These are phyloP conservation scores for Arctium lappa DNA, from an alignment of 129 eudicot genomes.

Conservation along the genomic window DNA sequence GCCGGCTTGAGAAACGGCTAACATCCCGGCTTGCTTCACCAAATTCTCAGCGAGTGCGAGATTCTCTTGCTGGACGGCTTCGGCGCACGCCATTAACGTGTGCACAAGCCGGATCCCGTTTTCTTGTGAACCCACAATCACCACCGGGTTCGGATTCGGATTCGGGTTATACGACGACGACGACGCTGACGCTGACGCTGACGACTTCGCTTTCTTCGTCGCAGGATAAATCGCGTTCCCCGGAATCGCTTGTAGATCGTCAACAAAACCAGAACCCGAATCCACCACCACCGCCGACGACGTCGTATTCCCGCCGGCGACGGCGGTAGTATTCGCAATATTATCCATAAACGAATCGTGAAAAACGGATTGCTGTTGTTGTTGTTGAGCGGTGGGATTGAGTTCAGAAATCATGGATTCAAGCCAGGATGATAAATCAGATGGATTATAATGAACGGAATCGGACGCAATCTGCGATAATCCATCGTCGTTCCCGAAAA, in stretches of 20 bases:
- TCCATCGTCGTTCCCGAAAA: constrained; percentile 44
- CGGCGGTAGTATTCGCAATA: background rate
- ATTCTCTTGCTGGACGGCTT: constrained; percentile 68
- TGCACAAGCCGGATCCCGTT: constrained; percentile 76
- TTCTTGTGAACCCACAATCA: constrained; percentile 72
- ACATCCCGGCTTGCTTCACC: constrained; percentile 58
- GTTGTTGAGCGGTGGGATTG: constrained; percentile 20
- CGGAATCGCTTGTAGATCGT: constrained; percentile 58
- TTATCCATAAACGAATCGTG: constrained; percentile 24
- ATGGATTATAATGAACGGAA: constrained; percentile 69
- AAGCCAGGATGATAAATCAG: constrained; percentile 69
- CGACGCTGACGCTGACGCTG: background rate
- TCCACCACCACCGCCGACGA: background rate
- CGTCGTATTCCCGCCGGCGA: background rate
- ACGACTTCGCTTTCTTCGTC: constrained; percentile 30
- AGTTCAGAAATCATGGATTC: constrained; percentile 64
- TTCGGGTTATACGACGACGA: constrained; percentile 18
- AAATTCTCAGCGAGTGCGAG: constrained; percentile 48
- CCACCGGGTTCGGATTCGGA: constrained; percentile 28
- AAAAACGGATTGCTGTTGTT: no score
- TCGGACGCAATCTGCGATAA: constrained; percentile 49
- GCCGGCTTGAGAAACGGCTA: constrained; percentile 75
- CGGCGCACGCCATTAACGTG: constrained; percentile 86
- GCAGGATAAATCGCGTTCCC: constrained; percentile 59
- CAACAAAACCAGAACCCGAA: constrained; percentile 2